Base-by-base conservation (phyloP, 805 yeast species). In the Vanderwaltozyma yarrowii region DNA sequence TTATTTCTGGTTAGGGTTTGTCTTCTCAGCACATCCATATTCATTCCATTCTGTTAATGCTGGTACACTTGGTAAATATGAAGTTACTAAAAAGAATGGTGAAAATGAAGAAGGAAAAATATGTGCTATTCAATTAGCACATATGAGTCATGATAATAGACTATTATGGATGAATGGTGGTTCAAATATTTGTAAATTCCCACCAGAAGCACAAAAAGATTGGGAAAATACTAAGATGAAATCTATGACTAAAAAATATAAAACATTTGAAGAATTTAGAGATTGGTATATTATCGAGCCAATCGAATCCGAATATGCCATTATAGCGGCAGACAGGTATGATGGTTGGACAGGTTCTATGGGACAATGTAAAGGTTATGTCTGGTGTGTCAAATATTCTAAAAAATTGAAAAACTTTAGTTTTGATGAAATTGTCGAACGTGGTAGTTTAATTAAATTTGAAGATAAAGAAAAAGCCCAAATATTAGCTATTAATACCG, bases 1-100 rank as follows among this genome's bases (percentile, higher is more conserved):
- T 52, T 66, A 77, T 51, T 74, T 78, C 46, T 80, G 88, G 87
- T 54, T 80, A 21, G 82, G 80, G 0, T 70, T 77, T 50, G 66
- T 71, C 32, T 61, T 71, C 28, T 65, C 71, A 32, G 78, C 84
- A 10, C 76, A 77, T 47, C 76, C 73, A 8, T 49, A 37, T 30
- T 30, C 45, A 5, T 41, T 49, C 11, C 35, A 47, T 29, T 31
- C 35, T 15, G 37, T 38, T 1, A 35, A 41, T 19, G 41, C 50
- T 8, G 49, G 46, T n/a, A 45, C 46, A 10, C 31, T 44, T 14
- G 53, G 53, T 12, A 23, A 40, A 17, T 46, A 51, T 2, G 36
- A 32, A 26, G 12, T 16, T 4, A 28, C 23, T 9, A 23, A 27
- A 18, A 29, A 43, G 15, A 37, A 39, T 14, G 33, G 35, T 20